Evolutionary conservation across 2,329 filamentous ascomycete genomes (phyloP), one percentile per base, ranked within the genome.

Genomic region (Aureobasidium sp.): DNA sequence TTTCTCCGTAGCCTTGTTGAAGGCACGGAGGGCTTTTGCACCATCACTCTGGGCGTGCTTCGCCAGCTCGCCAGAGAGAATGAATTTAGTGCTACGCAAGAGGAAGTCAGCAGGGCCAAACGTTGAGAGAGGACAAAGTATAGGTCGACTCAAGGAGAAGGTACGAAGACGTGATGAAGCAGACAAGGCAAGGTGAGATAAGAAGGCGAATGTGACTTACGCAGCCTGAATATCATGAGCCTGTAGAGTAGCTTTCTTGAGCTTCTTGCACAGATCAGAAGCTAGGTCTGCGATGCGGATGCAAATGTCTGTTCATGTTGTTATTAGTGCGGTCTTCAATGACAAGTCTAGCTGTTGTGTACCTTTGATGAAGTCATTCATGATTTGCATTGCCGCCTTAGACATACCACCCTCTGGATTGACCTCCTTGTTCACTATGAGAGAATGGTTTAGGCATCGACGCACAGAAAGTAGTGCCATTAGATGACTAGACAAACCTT

Each of bases 361-460:
- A 44, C 57, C 57, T 9, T 61, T 61, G 36, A 52, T 46, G 12
- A 61, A 34, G n/a, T 61, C 57, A 20, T 51, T 44, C 57, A 61
- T 44, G 36, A 61, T 37, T 23, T 52, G 47, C 23, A 47, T 47
- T 1, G 37, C 47, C 8, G 12, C 20, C 46, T 51, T 61, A 10
- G 27, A 3, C 1, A 61, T 61, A 0, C 1, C 1, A 4, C 8
- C 2, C 2, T 34, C 36, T 7, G 47, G 26, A 7, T 61, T 2
- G 1, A 36, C 2, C 20, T 61, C 37, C 13, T 52, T 52, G 6
- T 23, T 8, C 1, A 61, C 57, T 61, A 10, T 6, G 36, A n/a
- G 26, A 27, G 15, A 5, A 8, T n/a, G 2, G 6, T 27, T 61
- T 13, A 61, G 17, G 12, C 23, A 34, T 29, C 4, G 26, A 56